Evolutionary conservation across 2,329 filamentous ascomycete species (phyloP).

Genomic region (Lasiodiplodia citricola): DNA sequence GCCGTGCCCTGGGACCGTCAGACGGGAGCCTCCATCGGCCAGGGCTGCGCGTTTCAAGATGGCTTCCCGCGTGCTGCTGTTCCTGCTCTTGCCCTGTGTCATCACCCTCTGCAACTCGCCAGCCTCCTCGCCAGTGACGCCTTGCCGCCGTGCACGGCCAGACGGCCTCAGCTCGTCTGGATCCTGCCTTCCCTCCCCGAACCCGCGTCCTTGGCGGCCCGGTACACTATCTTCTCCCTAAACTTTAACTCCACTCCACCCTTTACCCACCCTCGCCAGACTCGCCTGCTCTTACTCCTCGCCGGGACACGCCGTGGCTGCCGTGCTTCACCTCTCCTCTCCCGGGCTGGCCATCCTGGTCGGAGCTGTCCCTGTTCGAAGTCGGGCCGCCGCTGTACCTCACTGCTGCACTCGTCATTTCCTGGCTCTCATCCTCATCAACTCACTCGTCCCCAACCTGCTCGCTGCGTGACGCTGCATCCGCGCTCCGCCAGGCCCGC

Average conservation of each 20-base stretch:
- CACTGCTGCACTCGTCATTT: not conserved
- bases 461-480: not conserved
- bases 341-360: not conserved
- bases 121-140: not conserved
- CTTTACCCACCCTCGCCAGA: not conserved
- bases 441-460: not conserved
- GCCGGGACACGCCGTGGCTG: not conserved
- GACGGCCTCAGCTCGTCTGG: constrained; percentile 4
- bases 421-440: not conserved
- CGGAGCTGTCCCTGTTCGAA: not conserved
- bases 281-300: constrained; percentile 2
- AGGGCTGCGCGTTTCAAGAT: not conserved
- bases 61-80: not conserved
- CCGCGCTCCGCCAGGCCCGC: not conserved
- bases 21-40: not conserved
- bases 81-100: not conserved
- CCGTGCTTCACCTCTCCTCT: not conserved
- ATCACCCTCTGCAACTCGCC: not conserved
- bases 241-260: constrained; percentile 26
- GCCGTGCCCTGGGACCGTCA: not conserved
- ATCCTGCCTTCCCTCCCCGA: not conserved
- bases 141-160: constrained; percentile 13
- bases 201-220: constrained; percentile 7
- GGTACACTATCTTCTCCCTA: constrained; percentile 23
- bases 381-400: constrained; percentile 6